phyloP scores from a whole-genome alignment of 2,329 filamentous ascomycete genomes.

The Aspergillus sp. region DNA sequence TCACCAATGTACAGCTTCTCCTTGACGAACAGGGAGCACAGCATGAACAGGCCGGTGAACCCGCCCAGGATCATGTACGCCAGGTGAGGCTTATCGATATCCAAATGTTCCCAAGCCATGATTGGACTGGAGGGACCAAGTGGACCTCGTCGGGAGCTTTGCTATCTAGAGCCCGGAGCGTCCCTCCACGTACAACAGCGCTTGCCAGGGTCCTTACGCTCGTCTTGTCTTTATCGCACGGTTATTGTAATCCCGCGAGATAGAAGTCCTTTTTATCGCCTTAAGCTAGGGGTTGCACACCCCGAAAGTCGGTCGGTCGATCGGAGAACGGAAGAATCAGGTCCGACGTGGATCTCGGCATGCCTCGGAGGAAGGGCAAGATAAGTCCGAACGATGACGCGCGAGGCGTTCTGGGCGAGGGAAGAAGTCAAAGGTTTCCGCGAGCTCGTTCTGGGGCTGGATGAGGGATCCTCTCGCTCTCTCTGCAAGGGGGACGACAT shows the following conservation, averaged over 20 bases:
- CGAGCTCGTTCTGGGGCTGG: neutral
- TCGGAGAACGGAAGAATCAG: neutral
- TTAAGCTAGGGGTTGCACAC: neutral
- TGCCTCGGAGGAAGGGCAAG: constrained; percentile 4
- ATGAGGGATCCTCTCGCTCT: neutral
- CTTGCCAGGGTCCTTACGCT: neutral
- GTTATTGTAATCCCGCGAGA: neutral
- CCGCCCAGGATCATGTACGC: constrained; percentile 97
- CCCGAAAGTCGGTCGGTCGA: neutral
- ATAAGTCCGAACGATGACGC: neutral
- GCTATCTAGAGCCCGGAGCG: neutral
- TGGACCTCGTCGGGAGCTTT: neutral
- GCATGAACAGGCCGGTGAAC: constrained; percentile 97
- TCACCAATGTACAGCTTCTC: constrained; percentile 98
- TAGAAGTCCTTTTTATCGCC: neutral
- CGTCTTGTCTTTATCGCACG: neutral
- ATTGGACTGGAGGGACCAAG: constrained; percentile 13
- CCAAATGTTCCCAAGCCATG: constrained; percentile 54
- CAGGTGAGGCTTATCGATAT: constrained; percentile 90
- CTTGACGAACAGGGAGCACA: constrained; percentile 97
- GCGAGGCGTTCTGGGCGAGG: neutral
- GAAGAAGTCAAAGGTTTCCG: neutral
- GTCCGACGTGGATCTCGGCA: neutral
- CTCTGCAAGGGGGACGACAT: neutral
- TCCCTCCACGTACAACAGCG: neutral